Evolutionary conservation across 352 stramenopile genomes (phyloP).

Genomic region (Pythium coloratum): DNA sequence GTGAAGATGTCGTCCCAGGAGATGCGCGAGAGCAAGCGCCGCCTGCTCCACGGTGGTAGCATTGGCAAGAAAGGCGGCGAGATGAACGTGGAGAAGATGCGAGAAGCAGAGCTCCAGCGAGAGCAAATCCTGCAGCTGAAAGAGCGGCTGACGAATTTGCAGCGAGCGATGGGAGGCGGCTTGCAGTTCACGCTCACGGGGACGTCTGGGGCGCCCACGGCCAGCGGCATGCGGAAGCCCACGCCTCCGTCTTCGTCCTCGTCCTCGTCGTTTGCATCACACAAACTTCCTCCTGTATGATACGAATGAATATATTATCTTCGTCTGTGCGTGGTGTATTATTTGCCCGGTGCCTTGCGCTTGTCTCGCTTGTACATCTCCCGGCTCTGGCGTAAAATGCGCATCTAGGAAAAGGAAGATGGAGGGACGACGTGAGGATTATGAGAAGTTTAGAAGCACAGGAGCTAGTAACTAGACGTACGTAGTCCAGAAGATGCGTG

Average conservation of each 20-base stretch:
- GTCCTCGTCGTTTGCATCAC: conserved; percentile 24
- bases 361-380: conserved; percentile 84
- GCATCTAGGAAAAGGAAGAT: conserved; percentile 37
- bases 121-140: conserved; percentile 78
- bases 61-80: conserved; percentile 34
- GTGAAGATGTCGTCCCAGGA: conserved; percentile 75
- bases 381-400: conserved; percentile 75
- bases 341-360: conserved; percentile 35
- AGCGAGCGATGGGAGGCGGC: conserved; percentile 60
- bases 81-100: conserved; percentile 47
- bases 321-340: not conserved
- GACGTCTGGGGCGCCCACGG: conserved; percentile 9
- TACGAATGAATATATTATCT: conserved; percentile 20
- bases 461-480: conserved; percentile 29
- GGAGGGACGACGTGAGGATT: not conserved
- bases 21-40: conserved; percentile 45
- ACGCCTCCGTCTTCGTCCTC: conserved; percentile 27
- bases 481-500: conserved; percentile 78
- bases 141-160: conserved; percentile 55
- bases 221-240: conserved; percentile 28
- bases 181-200: conserved; percentile 51
- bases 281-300: conserved; percentile 76
- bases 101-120: conserved; percentile 64
- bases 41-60: conserved; percentile 1
- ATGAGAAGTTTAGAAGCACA: not conserved